Base-by-base conservation (phyloP, 768 basidiomycete species). In the Rhizopogon vinicolor region DNA sequence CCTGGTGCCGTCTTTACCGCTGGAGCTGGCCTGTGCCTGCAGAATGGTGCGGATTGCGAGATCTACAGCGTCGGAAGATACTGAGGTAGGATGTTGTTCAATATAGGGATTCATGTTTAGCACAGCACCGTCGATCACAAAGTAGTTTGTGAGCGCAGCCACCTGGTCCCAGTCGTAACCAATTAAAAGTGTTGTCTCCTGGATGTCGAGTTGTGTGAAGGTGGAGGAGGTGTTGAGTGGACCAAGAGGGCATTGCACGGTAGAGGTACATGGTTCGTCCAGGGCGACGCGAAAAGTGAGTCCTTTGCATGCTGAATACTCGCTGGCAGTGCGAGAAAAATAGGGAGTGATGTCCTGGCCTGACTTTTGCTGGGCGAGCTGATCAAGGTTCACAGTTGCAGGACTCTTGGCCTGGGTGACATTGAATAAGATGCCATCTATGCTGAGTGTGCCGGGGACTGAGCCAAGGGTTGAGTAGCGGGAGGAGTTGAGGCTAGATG, bases 101-200 rank as follows among this genome's bases (percentile, higher is more conserved):
- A 97, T 76, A 75, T 99, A 99, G 6, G 93, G 87, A 52, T 79
- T 79, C 75, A 99, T 82, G 72, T 99, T 97, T 67, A 98, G 84
- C 44, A 99, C 97, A 40, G 86, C 83, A 33, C 97, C 97, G 62
- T 98, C 94, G 53, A 98, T 70, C 35, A 98, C 95, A 62, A 98
- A 73, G 74, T 89, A 95, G 63, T 87, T 82, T 39, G 75, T 58
- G 18, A 91, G 74, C n/a, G 61, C 66, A 1, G 87, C 79, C 25
- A 98, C 87, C 66, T 98, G 92, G 46, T 80, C 77, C 97, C 97
- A 99, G 51, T 86, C 84, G 67, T 96, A 98, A 6, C 97, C 97
- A 29, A 91, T 86, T 49, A 84, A 71, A 51, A 82, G 78, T 0
- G 74, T 71, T 7, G 91, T 91, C 63, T 87, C 83, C 39, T 75